A percentile compares a stretch with the other conserved stretches of the same genome.
phyloP scores from a whole-genome alignment of 2,329 filamentous ascomycete species.

The Hypoxylon sp. region DNA sequence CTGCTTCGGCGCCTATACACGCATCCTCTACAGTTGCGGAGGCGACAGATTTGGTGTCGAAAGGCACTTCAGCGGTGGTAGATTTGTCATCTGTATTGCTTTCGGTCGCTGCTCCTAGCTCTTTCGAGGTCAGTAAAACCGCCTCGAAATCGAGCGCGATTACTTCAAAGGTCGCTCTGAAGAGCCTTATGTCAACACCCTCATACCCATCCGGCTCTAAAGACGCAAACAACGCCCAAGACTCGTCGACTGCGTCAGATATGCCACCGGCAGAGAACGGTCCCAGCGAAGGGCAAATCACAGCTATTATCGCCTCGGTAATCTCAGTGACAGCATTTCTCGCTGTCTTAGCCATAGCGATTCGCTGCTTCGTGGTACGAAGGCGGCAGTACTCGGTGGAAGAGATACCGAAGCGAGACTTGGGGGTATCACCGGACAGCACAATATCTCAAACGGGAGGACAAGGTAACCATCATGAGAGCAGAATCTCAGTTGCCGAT shows the following conservation, averaged over 20 bases:
- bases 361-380: constrained; percentile 33
- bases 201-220: background rate
- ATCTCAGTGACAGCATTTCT: constrained; percentile 34
- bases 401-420: constrained; percentile 24
- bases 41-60: background rate
- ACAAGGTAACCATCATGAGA: constrained; percentile 4
- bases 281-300: constrained; percentile 24
- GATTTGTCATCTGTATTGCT: background rate
- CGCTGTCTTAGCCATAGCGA: constrained; percentile 24
- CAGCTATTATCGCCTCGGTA: constrained; percentile 37
- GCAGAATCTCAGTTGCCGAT: constrained; percentile 28
- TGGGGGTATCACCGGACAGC: constrained; percentile 7
- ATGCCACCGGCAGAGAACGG: constrained; percentile 10
- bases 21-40: background rate
- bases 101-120: background rate
- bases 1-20: background rate
- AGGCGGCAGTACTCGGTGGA: constrained; percentile 22
- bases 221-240: background rate
- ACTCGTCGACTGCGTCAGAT: background rate
- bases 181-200: background rate
- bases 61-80: background rate
- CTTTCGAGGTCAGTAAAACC: background rate
- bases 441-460: constrained; percentile 12
- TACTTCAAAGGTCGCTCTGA: background rate
- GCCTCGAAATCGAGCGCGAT: background rate